Conservation (phyloP, 2,329 filamentous ascomycete species). For the Alternaria ethzedia region DNA sequence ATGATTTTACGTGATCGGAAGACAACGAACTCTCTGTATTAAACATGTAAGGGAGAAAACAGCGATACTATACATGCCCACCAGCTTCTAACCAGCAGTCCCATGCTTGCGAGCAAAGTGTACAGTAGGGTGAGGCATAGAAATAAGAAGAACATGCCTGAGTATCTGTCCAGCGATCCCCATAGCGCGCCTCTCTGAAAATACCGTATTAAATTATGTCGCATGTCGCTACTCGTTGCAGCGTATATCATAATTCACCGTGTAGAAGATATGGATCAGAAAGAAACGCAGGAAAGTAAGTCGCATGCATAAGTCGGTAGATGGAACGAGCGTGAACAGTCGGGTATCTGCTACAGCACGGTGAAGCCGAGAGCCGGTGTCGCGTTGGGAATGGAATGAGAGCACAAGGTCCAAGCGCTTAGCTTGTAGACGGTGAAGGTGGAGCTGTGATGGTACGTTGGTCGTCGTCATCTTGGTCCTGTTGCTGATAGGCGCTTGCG, state of each 20-base stretch:
- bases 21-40: conserved; percentile 13
- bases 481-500: conserved; percentile 32
- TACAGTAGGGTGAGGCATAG: conserved; percentile 15
- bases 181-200: conserved; percentile 9
- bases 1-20: not conserved
- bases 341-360: conserved; percentile 4
- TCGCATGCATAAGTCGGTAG: conserved; percentile 12
- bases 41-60: conserved; percentile 15
- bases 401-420: conserved; percentile 1
- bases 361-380: conserved; percentile 1
- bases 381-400: conserved; percentile 1
- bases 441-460: conserved; percentile 46
- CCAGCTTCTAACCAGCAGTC: conserved; percentile 16
- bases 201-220: conserved; percentile 21
- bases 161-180: conserved; percentile 16
- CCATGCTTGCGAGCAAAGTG: conserved; percentile 26
- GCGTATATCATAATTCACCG: conserved; percentile 12
- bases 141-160: conserved; percentile 17
- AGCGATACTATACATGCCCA: conserved; percentile 31
- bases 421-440: conserved; percentile 43
- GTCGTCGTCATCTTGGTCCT: conserved; percentile 40
- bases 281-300: conserved; percentile 7
- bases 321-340: conserved; percentile 26
- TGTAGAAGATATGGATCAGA: not conserved
- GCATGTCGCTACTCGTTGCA: conserved; percentile 26